phyloP scores from a whole-genome alignment of 2,329 filamentous ascomycete species.

The Elsinoe batatas region DNA sequence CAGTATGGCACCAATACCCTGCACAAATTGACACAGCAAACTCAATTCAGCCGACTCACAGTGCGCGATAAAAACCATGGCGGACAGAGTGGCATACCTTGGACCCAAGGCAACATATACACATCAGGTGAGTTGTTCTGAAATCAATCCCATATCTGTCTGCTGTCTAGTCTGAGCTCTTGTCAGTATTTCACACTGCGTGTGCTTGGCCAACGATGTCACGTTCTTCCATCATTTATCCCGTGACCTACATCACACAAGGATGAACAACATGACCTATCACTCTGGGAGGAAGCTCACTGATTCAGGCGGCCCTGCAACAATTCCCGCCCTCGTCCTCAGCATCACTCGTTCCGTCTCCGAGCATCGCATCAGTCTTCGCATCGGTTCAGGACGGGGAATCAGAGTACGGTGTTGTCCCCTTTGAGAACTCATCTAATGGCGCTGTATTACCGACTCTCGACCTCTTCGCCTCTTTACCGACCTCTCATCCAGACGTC shows the following conservation, averaged over 20 bases:
- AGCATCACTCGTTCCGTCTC: constrained; percentile 30
- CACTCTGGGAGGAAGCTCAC: not conserved
- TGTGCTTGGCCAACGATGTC: too few relatives aligned
- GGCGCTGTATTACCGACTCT: constrained; percentile 84
- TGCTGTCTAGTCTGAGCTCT: too few relatives aligned
- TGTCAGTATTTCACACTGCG: too few relatives aligned
- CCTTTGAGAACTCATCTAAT: constrained; percentile 94
- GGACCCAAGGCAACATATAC: constrained; percentile 59
- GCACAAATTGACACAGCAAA: too few relatives aligned
- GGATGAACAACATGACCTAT: not conserved
- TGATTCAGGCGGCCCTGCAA: constrained; percentile 42
- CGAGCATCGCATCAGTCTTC: constrained; percentile 61
- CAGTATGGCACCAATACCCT: too few relatives aligned
- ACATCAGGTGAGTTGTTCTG: constrained; percentile 43
- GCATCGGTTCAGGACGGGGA: constrained; percentile 58
- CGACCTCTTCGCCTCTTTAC: constrained; percentile 73
- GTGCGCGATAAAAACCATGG: constrained; percentile 27
- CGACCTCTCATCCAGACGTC: constrained; percentile 54
- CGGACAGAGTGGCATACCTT: constrained; percentile 44
- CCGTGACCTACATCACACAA: not conserved
- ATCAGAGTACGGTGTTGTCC: constrained; percentile 68
- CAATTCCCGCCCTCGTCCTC: constrained; percentile 12
- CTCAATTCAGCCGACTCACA: too few relatives aligned
- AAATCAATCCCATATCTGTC: not conserved
- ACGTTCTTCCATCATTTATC: not conserved